These are phyloP conservation scores for Piloderma croceum DNA, from an alignment of 768 basidiomycete genomes.

Conservation along the genomic window DNA sequence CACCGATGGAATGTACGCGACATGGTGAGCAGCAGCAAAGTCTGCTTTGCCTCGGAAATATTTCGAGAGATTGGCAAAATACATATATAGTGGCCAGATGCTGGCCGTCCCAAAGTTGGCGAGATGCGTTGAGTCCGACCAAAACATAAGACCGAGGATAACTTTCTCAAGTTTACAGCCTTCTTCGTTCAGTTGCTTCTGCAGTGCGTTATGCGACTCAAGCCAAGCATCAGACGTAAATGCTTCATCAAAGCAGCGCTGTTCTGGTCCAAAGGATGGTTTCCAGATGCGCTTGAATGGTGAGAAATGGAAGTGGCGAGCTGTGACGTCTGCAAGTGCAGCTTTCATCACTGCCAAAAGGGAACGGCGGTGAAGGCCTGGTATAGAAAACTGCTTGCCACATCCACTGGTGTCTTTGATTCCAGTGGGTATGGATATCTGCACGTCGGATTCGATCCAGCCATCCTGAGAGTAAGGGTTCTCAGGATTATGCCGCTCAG, in stretches of 20 bases:
- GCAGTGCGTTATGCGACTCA: constrained; percentile 24
- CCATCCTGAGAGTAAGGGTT: background rate
- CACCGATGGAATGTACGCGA: constrained; percentile 41
- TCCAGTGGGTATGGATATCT: constrained; percentile 27
- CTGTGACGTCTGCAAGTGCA: constrained; percentile 14
- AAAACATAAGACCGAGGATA: constrained; percentile 23
- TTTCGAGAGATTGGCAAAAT: constrained; percentile 37
- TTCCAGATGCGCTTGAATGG: constrained; percentile 24
- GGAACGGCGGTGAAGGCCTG: constrained; percentile 22
- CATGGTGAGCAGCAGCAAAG: constrained; percentile 29
- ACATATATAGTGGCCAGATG: constrained; percentile 38
- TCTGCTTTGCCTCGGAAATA: constrained; percentile 27
- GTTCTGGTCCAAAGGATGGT: constrained; percentile 5
- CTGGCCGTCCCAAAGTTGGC: constrained; percentile 29
- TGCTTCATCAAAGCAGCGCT: constrained; percentile 21
- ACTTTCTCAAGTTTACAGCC: constrained; percentile 11
- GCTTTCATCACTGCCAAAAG: constrained; percentile 20
- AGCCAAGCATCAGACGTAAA: constrained; percentile 29
- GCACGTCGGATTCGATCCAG: constrained; percentile 9
- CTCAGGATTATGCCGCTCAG: constrained; percentile 2
- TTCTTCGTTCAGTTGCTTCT: constrained; percentile 18
- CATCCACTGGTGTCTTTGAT: constrained; percentile 7
- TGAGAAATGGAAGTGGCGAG: constrained; percentile 21
- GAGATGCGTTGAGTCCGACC: constrained; percentile 33
- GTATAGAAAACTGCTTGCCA: constrained; percentile 16